A percentile compares a stretch with the other conserved stretches of the same genome.
These are phyloP conservation scores for Geotrichum ghanense DNA, from an alignment of 805 yeast genomes.

Conservation along the genomic window DNA sequence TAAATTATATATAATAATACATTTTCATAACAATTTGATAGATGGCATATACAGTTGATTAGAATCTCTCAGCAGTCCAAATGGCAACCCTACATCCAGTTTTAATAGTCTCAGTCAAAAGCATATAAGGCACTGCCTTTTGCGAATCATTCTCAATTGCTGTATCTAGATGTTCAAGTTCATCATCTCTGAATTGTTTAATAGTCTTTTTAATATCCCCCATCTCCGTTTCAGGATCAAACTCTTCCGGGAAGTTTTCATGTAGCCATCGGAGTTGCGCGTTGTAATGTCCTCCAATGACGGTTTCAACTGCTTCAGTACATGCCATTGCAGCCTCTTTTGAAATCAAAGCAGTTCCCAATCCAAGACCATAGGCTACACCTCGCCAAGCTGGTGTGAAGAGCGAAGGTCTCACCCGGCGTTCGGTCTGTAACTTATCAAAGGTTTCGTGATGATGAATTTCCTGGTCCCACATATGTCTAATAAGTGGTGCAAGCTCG, in stretches of 20 bases:
- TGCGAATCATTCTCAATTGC: slow-evolving; percentile 89
- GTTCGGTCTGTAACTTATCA: slow-evolving; percentile 58
- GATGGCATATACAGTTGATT: too few species aligned
- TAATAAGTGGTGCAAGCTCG: slow-evolving; percentile 62
- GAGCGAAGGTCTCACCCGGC: slow-evolving; percentile 83
- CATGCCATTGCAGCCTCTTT: slow-evolving; percentile 99
- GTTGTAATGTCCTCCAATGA: slow-evolving; percentile 92
- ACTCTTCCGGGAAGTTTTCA: slow-evolving; percentile 46
- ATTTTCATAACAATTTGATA: too few species aligned
- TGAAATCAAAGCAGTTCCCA: slow-evolving; percentile 73
- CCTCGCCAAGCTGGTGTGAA: slow-evolving; percentile 88
- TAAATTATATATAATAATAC: too few species aligned
- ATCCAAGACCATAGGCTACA: slow-evolving; percentile 83
- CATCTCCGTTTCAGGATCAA: slow-evolving; percentile 43
- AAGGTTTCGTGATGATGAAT: slow-evolving; percentile 82
- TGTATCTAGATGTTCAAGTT: slow-evolving; percentile 87
- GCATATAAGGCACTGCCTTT: slow-evolving; percentile 82
- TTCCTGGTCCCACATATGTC: slow-evolving; percentile 99
- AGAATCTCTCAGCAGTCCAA: slow-evolving; percentile 1
- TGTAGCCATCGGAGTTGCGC: slow-evolving; percentile 70
- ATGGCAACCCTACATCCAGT: slow-evolving; percentile 3
- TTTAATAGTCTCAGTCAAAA: slow-evolving; percentile 43
- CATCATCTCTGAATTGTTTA: slow-evolving; percentile 80
- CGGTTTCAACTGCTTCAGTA: slow-evolving; percentile 97
- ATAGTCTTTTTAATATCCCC: slow-evolving; percentile 47